Base-by-base conservation (phyloP, 768 basidiomycete genomes). In the Hygrocybe coccinea region DNA sequence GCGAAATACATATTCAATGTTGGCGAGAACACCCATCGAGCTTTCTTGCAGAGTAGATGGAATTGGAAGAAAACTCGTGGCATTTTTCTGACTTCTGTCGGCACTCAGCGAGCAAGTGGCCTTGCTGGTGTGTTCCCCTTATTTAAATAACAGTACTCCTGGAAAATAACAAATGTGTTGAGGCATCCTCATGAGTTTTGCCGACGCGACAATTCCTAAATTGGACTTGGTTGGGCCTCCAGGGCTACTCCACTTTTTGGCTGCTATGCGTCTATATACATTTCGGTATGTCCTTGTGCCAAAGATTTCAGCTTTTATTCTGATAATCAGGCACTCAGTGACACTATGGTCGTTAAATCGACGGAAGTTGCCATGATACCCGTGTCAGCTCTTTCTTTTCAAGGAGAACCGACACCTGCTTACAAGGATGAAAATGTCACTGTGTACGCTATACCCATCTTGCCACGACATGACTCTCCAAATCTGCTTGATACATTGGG, bases 1-100 rank as follows among this genome's bases (percentile, higher is more conserved):
- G 85, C 81, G 11, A 88, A 91, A 62, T 97, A 94, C 62, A 77
- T 95, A 37, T 92, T 97, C 78, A 94, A 94, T 69, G 83, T 78
- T 17, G 86, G 90, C 7, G 93, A 97, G 69, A 87, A 87, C 56
- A 84, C 87, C 1, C 85, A 83, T 41, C 75, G 95, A 35, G 73
- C 87, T 0, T 88, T 87, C 65, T 69, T 85, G 14, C 87, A 93
- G 71, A 82, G 82, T 56, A 74, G 73, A 59, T 72, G 79, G 44
- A 82, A 81, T 48, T 81, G 89, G 79, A 82, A 78, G 65, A 87
- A 82, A 60, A 76, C 87, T 4, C 78, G 76, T 36, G 85, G 77
- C 1, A 56, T 95, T 8, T 95, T 97, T 69, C 71, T 93, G 59
- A 88, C 85, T 1, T 79, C 83, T 41, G 71, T 84, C 0, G 76